Evolutionary conservation across 177 flowering plant species (phyloP), one percentile per base, ranked within the genome.

Genomic region (Vitis hybrid): DNA sequence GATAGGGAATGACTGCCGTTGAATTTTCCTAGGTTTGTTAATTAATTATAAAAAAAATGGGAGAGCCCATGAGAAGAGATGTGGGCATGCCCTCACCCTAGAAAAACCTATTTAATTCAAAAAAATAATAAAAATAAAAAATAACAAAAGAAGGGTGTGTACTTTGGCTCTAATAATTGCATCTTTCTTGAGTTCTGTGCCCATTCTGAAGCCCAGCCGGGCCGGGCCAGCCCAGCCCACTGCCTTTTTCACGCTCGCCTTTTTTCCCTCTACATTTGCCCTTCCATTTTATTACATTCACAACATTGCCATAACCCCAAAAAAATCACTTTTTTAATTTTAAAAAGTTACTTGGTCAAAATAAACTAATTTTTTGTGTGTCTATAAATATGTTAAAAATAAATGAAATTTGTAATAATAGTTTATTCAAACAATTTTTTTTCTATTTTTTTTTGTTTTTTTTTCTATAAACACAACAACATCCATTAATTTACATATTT

Each of bases 171-270:
- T 15, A 76, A 76, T 76, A 64, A 72, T 67, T 67, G 65, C 56
- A 2, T 63, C 72, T 72, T 76, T 76, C 65, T 76, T 64, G 79
- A 76, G 79, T 76, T 72, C 79, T 70, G 79, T 65, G 79, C 57
- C 68, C 39, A 19, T 3, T 2, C 56, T 60, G 75, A 33, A 33
- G 5, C 26, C 26, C 75, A 59, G 56, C 56, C 72, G n/a, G n/a
- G n/a, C n/a, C n/a, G n/a, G n/a, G 5, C 26, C 26, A 33, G 5
- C 26, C 26, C 75, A 59, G 56, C 56, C 72, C 31, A 19, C 51
- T 12, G 10, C 53, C 1, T 13, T 1, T 33, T 21, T 62, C 11
- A 22, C 26, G 49, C 2, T 8, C 55, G 6, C 22, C n/a, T 68
- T 58, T 58, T 57, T 33, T 57, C 12, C 10, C 2, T 49, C 18